Evolutionary conservation across 768 basidiomycete species (phyloP).

Genomic region (Butyriboletus loyo): DNA sequence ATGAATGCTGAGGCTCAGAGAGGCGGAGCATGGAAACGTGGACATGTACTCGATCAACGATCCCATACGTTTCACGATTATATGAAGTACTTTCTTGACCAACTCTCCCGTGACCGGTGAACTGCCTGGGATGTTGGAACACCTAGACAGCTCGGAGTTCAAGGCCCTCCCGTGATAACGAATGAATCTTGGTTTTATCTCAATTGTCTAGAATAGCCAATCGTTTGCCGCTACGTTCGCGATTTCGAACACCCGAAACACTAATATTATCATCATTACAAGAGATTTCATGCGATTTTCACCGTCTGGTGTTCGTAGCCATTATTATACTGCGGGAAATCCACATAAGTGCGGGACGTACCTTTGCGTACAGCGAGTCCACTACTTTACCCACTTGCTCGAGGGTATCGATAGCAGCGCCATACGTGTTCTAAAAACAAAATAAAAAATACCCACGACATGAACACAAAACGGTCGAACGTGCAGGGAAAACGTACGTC

Average conservation of each 20-base stretch:
- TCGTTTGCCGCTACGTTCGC: background rate
- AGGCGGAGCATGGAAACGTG: background rate
- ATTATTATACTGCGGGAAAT: background rate
- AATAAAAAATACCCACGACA: background rate
- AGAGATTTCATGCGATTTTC: slow-evolving; percentile 36
- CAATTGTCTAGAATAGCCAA: background rate
- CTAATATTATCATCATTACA: background rate
- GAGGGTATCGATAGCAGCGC: slow-evolving; percentile 84
- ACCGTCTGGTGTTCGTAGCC: slow-evolving; percentile 33
- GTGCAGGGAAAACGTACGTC: slow-evolving; percentile 59
- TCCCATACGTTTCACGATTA: background rate
- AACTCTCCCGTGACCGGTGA: background rate
- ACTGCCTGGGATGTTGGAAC: background rate
- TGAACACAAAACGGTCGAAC: background rate
- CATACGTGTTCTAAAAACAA: slow-evolving; percentile 86
- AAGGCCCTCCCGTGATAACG: background rate
- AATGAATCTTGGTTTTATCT: background rate
- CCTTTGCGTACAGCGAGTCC: slow-evolving; percentile 88
- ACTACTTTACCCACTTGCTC: slow-evolving; percentile 94
- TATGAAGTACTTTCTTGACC: background rate
- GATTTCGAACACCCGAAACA: too few species aligned
- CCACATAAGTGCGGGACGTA: slow-evolving; percentile 12
- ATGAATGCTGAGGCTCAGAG: background rate
- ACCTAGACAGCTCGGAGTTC: too few species aligned
- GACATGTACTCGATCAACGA: background rate